Evolutionary conservation across 768 basidiomycete genomes (phyloP).

Genomic region (Mycena filopes): DNA sequence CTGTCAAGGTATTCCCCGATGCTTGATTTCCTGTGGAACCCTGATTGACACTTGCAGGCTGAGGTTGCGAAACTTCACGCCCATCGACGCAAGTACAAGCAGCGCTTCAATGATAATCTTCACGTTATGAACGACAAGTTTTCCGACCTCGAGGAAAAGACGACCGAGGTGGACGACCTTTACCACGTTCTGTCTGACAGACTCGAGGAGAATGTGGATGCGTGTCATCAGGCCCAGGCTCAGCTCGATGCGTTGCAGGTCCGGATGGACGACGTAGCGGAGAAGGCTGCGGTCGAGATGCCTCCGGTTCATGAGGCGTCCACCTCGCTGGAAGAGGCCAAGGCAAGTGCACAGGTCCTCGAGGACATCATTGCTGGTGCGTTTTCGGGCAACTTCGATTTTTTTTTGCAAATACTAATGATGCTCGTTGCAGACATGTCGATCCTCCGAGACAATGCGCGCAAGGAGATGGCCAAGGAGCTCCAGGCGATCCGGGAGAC

Average conservation of each 20-base stretch:
- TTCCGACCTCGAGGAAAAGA: slow-evolving; percentile 50
- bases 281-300: slow-evolving; percentile 12
- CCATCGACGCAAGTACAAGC: slow-evolving; percentile 53
- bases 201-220: slow-evolving; percentile 44
- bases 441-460: slow-evolving; percentile 51
- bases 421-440: slow-evolving; percentile 56
- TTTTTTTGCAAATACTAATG: slow-evolving; percentile 12
- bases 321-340: slow-evolving; percentile 37
- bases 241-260: slow-evolving; percentile 53
- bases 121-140: slow-evolving; percentile 53
- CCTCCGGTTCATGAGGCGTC: slow-evolving; percentile 15
- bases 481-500: slow-evolving; percentile 55
- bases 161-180: slow-evolving; percentile 50
- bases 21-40: slow-evolving; percentile 7
- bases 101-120: slow-evolving; percentile 53
- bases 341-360: slow-evolving; percentile 48
- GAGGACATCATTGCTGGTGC: slow-evolving; percentile 55
- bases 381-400: slow-evolving; percentile 15
- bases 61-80: slow-evolving; percentile 52
- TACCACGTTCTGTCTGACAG: slow-evolving; percentile 49
- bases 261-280: slow-evolving; percentile 31
- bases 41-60: slow-evolving; percentile 35
- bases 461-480: slow-evolving; percentile 58
- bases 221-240: slow-evolving; percentile 40
- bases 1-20: slow-evolving; percentile 28